A percentile compares a stretch with the other conserved stretches of the same genome.
Conservation (phyloP, 2,329 filamentous ascomycete species). For the Metarhizium humberi region DNA sequence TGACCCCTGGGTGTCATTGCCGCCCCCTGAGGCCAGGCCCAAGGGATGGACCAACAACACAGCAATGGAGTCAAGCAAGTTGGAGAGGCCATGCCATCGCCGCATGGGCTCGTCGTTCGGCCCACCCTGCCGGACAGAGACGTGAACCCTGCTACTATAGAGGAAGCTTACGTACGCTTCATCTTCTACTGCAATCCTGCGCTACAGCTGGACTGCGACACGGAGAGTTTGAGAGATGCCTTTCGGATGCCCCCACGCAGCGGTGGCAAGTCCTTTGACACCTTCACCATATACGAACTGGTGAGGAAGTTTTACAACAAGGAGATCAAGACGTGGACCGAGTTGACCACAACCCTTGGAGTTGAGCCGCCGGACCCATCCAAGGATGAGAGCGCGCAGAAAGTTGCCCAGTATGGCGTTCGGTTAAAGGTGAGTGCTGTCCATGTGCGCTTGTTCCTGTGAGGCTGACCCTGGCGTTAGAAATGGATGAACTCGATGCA, state of each 20-base stretch:
- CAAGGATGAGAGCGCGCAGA: slow-evolving; percentile 83
- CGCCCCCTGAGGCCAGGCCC: background rate
- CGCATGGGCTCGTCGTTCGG: slow-evolving; percentile 8
- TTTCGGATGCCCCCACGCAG: slow-evolving; percentile 78
- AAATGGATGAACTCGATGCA: slow-evolving; percentile 98
- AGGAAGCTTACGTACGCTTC: slow-evolving; percentile 75
- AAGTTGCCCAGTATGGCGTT: slow-evolving; percentile 91
- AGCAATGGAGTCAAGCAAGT: background rate
- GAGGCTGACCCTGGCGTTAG: slow-evolving; percentile 27
- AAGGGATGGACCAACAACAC: background rate
- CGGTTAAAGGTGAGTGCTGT: slow-evolving; percentile 62
- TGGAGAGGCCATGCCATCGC: background rate
- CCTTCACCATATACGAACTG: slow-evolving; percentile 66
- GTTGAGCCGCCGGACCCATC: slow-evolving; percentile 74
- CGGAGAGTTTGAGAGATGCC: slow-evolving; percentile 59
- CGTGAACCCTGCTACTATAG: slow-evolving; percentile 62
- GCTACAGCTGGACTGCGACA: slow-evolving; percentile 58
- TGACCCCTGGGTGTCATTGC: background rate
- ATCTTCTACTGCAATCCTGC: slow-evolving; percentile 87
- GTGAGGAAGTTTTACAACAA: slow-evolving; percentile 70
- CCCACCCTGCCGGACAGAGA: slow-evolving; percentile 52
- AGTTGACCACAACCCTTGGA: slow-evolving; percentile 76
- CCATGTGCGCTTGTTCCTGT: background rate
- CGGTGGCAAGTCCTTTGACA: slow-evolving; percentile 77
- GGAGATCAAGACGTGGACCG: slow-evolving; percentile 88